Percentiles rank a stretch among this genome's conserved stretches.
Conservation (phyloP, 768 basidiomycete genomes). For the Myochromella boudieri region DNA sequence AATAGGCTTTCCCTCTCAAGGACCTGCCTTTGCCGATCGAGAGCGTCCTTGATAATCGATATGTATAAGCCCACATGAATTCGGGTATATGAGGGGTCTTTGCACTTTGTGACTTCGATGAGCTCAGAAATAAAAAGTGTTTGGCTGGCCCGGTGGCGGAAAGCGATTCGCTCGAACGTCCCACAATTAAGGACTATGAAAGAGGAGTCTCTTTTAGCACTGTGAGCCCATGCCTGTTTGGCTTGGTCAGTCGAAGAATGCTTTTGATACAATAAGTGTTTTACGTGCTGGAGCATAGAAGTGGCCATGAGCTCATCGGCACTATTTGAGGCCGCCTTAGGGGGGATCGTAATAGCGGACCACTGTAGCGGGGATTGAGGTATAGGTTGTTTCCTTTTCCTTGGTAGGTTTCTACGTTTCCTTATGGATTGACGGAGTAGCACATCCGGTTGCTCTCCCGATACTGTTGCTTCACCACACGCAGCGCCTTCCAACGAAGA, state of each 20-base stretch:
- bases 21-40: neutral
- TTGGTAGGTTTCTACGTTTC: neutral
- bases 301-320: no score
- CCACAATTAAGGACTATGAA: conserved; percentile 10
- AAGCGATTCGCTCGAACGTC: conserved; percentile 3
- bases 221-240: conserved; percentile 6
- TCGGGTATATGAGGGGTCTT: neutral
- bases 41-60: conserved; percentile 1
- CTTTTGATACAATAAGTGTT: neutral
- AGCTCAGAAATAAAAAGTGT: no score
- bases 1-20: neutral
- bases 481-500: no score
- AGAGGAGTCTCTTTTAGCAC: conserved; percentile 9
- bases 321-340: neutral
- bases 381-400: neutral
- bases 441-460: no score
- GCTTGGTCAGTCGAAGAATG: neutral
- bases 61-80: conserved; percentile 4
- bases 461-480: no score
- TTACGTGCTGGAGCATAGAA: conserved; percentile 7
- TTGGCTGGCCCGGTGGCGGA: conserved; percentile 1
- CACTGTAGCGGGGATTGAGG: neutral
- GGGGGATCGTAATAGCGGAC: neutral
- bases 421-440: neutral
- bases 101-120: neutral